phyloP scores from a whole-genome alignment of 352 stramenopile genomes.

The Phytophthora parvispora region DNA sequence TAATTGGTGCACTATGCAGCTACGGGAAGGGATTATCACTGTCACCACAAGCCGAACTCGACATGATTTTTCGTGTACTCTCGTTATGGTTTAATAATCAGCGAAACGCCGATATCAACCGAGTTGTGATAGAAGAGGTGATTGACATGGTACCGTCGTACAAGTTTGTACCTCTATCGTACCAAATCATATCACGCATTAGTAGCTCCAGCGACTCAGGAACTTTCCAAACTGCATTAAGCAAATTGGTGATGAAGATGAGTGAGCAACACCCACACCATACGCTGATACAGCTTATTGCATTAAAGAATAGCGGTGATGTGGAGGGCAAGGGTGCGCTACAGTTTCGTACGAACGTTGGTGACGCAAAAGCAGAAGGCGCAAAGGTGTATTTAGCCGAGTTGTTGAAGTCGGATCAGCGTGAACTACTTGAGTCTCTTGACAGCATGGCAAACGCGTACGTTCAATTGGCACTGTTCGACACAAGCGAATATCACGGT shows the following conservation, averaged over 20 bases:
- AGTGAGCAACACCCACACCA: slow-evolving; percentile 97
- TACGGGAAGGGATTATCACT: slow-evolving; percentile 78
- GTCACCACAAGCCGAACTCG: slow-evolving; percentile 81
- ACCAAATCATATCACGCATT: slow-evolving; percentile 98
- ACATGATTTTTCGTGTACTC: slow-evolving; percentile 94
- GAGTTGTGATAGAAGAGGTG: slow-evolving; percentile 86
- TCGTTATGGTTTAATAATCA: slow-evolving; percentile 97
- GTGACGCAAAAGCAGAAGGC: slow-evolving; percentile 78
- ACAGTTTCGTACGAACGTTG: slow-evolving; percentile 85
- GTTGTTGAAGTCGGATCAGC: slow-evolving; percentile 58
- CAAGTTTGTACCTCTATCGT: slow-evolving; percentile 97
- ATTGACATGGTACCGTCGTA: slow-evolving; percentile 93
- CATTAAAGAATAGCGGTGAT: slow-evolving; percentile 95
- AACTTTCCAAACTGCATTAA: slow-evolving; percentile 90
- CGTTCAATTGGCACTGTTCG: slow-evolving; percentile 83
- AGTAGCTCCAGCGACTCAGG: slow-evolving; percentile 49
- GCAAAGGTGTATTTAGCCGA: slow-evolving; percentile 73
- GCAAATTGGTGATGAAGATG: slow-evolving; percentile 92
- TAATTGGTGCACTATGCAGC: slow-evolving; percentile 90
- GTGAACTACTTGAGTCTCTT: slow-evolving; percentile 78
- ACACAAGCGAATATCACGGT: slow-evolving; percentile 82
- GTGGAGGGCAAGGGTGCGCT: slow-evolving; percentile 85
- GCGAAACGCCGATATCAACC: slow-evolving; percentile 75
- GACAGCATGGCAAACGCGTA: slow-evolving; percentile 82
- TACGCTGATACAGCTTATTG: slow-evolving; percentile 96